Conservation (phyloP, 345 rosid species). For the Rhodomyrtus tomentosa region DNA sequence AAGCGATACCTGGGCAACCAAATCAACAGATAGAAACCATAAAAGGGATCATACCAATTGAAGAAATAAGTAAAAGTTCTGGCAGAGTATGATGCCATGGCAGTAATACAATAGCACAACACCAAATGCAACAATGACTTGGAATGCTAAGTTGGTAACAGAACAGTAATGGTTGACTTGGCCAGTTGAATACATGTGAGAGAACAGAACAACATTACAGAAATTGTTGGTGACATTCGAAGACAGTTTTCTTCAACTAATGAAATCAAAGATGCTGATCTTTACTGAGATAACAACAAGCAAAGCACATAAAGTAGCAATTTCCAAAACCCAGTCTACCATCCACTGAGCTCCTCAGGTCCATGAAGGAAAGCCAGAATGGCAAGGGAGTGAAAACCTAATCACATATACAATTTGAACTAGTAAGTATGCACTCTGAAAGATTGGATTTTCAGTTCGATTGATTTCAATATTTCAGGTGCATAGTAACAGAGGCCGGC, state of each 20-base stretch:
- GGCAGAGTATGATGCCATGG: neutral
- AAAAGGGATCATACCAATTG: neutral
- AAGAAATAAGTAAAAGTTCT: accelerated
- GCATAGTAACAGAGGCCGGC: neutral
- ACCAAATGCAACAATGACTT: neutral
- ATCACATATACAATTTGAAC: neutral
- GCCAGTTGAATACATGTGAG: neutral
- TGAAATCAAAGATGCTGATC: neutral
- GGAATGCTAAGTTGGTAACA: neutral
- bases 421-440: neutral
- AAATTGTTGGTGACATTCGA: accelerated
- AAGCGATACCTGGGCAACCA: constrained; percentile 51
- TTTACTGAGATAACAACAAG: neutral
- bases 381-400: neutral
- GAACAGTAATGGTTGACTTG: neutral
- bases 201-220: neutral
- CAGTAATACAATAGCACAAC: neutral
- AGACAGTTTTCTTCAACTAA: neutral
- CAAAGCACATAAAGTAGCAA: neutral
- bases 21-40: neutral
- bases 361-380: neutral
- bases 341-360: neutral
- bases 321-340: neutral
- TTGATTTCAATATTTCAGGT: accelerated
- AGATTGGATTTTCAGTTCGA: neutral